Evolutionary conservation across 805 yeast species (phyloP).

Genomic region (Yarrowia osloensis): DNA sequence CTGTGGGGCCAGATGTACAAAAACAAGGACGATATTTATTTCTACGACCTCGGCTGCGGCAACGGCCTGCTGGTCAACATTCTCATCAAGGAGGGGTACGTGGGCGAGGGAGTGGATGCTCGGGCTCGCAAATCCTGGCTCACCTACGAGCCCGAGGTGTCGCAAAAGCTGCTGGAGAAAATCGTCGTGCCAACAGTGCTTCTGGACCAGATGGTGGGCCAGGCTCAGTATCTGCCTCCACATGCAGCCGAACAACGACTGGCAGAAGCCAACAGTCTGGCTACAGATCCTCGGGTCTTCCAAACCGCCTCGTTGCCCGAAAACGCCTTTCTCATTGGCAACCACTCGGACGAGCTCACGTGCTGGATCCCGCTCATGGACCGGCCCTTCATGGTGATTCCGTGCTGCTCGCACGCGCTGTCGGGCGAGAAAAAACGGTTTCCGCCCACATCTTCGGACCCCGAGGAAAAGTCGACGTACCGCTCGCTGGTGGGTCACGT

Average conservation of each 20-base stretch:
- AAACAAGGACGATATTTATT: constrained; percentile 53
- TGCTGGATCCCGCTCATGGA: constrained; percentile 90
- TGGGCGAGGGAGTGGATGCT: constrained; percentile 87
- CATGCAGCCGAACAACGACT: not conserved
- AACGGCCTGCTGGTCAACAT: constrained; percentile 84
- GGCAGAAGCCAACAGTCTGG: constrained; percentile 6
- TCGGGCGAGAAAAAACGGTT: constrained; percentile 75
- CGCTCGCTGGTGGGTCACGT: constrained; percentile 86
- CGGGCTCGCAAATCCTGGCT: constrained; percentile 87
- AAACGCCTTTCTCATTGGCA: constrained; percentile 84
- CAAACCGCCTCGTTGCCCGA: constrained; percentile 43
- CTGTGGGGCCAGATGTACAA: constrained; percentile 66
- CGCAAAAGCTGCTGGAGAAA: constrained; percentile 63
- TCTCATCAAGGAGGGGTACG: constrained; percentile 73
- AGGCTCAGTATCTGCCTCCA: constrained; percentile 14
- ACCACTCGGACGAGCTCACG: constrained; percentile 92
- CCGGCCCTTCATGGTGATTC: constrained; percentile 82
- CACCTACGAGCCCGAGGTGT: constrained; percentile 67
- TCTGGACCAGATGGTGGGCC: constrained; percentile 44
- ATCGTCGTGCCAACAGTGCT: constrained; percentile 78
- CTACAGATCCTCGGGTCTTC: constrained; percentile 16
- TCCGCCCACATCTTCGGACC: constrained; percentile 39
- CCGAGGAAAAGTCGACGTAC: constrained; percentile 62
- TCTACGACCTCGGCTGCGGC: constrained; percentile 93
- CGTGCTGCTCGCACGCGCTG: constrained; percentile 90